Percentiles rank a stretch among this genome's conserved stretches.
Evolutionary conservation across 2,329 filamentous ascomycete species (phyloP).

Genomic region (Colletotrichum somersetense): DNA sequence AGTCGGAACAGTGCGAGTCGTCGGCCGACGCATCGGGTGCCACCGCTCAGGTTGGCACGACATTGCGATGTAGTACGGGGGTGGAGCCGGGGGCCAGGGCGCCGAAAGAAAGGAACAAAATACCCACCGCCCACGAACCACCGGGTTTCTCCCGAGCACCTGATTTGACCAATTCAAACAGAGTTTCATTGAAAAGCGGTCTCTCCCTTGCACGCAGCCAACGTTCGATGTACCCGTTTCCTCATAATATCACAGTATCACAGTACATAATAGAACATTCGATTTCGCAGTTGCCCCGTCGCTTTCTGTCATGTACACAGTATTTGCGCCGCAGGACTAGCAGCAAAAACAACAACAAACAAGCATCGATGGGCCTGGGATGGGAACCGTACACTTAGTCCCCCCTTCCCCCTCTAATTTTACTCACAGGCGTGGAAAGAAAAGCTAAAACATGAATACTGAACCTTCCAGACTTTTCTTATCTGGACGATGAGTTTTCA

Average conservation of each 20-base stretch:
- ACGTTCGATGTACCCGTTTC: background rate
- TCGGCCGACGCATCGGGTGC: conserved; percentile 16
- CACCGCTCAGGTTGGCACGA: conserved; percentile 24
- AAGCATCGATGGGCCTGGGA: background rate
- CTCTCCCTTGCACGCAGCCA: conserved; percentile 15
- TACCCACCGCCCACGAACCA: conserved; percentile 6
- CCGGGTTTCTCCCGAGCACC: background rate
- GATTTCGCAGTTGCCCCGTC: conserved; percentile 8
- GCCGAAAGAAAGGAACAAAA: background rate
- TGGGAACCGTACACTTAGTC: background rate
- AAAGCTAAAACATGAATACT: background rate
- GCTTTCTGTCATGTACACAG: background rate
- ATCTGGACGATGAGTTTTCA: background rate
- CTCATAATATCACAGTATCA: no score
- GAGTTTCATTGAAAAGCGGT: conserved; percentile 2
- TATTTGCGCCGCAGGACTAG: no score
- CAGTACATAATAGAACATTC: background rate
- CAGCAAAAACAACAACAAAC: background rate
- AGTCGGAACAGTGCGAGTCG: background rate
- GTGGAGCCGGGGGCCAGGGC: conserved; percentile 1
- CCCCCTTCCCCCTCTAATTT: background rate
- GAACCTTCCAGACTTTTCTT: conserved; percentile 9
- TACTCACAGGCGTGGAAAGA: background rate
- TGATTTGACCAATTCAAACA: conserved; percentile 24
- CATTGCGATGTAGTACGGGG: conserved; percentile 15